These are phyloP conservation scores for Brassica nigra DNA, from an alignment of 345 rosid genomes.

Conservation along the genomic window DNA sequence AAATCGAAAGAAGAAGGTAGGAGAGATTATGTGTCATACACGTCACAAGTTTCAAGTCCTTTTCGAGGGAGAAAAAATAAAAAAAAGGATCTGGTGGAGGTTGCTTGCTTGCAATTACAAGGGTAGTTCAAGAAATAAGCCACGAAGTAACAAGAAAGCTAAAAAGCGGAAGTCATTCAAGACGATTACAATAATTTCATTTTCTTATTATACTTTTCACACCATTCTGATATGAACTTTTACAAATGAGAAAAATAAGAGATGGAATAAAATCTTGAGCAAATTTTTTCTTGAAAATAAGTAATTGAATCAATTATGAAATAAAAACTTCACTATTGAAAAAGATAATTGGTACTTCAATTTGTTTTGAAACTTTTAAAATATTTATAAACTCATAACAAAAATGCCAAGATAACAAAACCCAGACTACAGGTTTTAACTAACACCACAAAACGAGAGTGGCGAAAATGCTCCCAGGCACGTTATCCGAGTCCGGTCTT, in stretches of 20 bases:
- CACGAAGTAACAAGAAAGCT: neutral
- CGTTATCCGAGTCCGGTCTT: too few relatives aligned
- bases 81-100: constrained; percentile 5
- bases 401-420: neutral
- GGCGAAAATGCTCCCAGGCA: too few relatives aligned
- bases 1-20: neutral
- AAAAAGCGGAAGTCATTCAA: neutral
- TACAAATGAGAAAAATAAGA: neutral
- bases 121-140: neutral
- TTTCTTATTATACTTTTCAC: neutral
- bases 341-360: neutral
- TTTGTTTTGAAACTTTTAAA: neutral
- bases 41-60: constrained; percentile 23
- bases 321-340: neutral
- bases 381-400: constrained; percentile 2
- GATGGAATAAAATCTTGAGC: neutral
- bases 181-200: neutral
- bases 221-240: constrained; percentile 3
- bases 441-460: too few relatives aligned
- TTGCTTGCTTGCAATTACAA: constrained; percentile 33
- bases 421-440: too few relatives aligned
- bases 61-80: constrained; percentile 17
- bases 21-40: constrained; percentile 16
- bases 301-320: neutral
- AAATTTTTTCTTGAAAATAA: neutral